A percentile compares a stretch with the other conserved stretches of the same genome.
These are phyloP conservation scores for Pyrenopolyporus hunteri DNA, from an alignment of 495 filamentous ascomycete genomes.

Conservation along the genomic window DNA sequence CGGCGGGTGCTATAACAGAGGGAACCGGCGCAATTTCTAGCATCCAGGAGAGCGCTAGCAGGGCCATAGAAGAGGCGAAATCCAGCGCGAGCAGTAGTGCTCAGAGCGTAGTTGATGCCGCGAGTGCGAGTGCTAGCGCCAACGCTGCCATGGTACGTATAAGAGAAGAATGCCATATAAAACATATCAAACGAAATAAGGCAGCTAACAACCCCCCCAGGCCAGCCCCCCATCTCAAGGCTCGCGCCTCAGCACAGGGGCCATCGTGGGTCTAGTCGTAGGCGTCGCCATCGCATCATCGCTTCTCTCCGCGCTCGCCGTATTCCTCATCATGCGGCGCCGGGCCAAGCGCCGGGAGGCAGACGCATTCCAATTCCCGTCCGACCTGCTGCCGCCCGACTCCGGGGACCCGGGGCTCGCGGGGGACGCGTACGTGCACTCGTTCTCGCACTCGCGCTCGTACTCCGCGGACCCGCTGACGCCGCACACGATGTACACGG, in stretches of 20 bases:
- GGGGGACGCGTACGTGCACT: not conserved
- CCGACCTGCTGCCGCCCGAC: slow-evolving; percentile 1
- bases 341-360: slow-evolving; percentile 1
- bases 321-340: slow-evolving; percentile 36
- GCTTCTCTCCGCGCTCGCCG: slow-evolving; percentile 23
- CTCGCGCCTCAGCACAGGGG: slow-evolving; percentile 26
- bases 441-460: not conserved
- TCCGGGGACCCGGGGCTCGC: not conserved
- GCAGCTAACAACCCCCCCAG: slow-evolving; percentile 10
- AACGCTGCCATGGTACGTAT: slow-evolving; percentile 17
- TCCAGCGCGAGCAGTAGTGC: too few relatives aligned
- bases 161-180: not conserved
- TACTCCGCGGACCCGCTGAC: not conserved
- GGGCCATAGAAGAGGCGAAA: slow-evolving; percentile 19
- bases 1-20: not conserved
- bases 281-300: slow-evolving; percentile 27
- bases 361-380: not conserved
- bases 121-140: slow-evolving; percentile 19
- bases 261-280: slow-evolving; percentile 35
- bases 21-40: not conserved
- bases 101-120: slow-evolving; percentile 18
- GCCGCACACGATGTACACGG: slow-evolving; percentile 11
- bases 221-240: slow-evolving; percentile 5
- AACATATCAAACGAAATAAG: not conserved
- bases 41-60: slow-evolving; percentile 17